Percentiles rank a stretch among this genome's conserved stretches.
phyloP scores from a whole-genome alignment of 352 stramenopile species.

The Globisporangium nagaii region DNA sequence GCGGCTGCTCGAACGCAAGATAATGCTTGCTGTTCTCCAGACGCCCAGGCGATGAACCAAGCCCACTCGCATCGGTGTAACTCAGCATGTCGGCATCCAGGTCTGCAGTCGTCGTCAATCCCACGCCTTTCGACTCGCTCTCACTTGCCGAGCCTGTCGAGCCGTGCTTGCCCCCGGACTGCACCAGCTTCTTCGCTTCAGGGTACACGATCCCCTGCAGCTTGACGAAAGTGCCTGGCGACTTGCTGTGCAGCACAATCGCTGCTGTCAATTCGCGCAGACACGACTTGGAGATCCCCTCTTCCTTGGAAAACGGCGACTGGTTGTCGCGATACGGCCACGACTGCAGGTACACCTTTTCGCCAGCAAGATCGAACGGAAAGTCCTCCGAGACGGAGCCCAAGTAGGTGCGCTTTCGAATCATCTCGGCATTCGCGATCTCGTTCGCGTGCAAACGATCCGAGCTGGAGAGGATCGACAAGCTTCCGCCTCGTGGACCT shows the following conservation, averaged over 20 bases:
- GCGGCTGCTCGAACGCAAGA: conserved; percentile 69
- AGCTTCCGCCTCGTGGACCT: conserved; percentile 10
- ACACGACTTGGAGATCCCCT: conserved; percentile 44
- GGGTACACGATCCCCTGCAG: conserved; percentile 73
- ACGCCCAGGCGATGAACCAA: conserved; percentile 8
- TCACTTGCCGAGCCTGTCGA: conserved; percentile 4
- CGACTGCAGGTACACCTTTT: conserved; percentile 63
- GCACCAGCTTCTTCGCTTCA: conserved; percentile 21
- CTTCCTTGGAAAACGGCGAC: conserved; percentile 37
- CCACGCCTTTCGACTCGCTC: neutral
- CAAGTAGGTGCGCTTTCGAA: conserved; percentile 68
- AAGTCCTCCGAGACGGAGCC: conserved; percentile 31
- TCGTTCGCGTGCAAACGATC: conserved; percentile 34
- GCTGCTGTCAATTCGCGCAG: conserved; percentile 50
- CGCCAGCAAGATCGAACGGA: conserved; percentile 38
- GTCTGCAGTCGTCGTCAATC: neutral
- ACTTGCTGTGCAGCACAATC: conserved; percentile 32
- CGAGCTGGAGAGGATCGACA: conserved; percentile 10
- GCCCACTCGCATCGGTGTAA: conserved; percentile 8
- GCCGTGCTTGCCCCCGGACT: conserved; percentile 8
- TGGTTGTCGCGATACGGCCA: conserved; percentile 75
- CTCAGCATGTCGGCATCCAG: conserved; percentile 27
- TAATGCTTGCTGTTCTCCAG: conserved; percentile 54
- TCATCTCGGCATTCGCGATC: conserved; percentile 44
- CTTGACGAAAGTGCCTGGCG: conserved; percentile 50